Base-by-base conservation (phyloP, 192 early-diverging fungal genomes). In the Linnemannia exigua region DNA sequence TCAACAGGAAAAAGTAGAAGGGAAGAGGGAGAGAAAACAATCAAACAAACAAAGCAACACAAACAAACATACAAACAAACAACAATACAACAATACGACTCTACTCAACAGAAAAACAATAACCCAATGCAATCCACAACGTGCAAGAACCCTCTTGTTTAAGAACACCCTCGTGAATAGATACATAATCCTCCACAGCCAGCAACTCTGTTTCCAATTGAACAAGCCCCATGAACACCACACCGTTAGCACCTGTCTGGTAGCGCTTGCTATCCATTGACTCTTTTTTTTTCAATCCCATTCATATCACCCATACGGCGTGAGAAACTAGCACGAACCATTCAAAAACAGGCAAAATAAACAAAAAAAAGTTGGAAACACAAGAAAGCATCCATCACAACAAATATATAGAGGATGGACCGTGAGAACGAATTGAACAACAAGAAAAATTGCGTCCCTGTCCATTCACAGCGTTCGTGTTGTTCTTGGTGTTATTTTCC, bases 361-460 rank as follows among this genome's bases (percentile, higher is more conserved):
- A 71, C 19, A 33, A 33, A 67, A 33, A 67, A 71, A 46, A 28
- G 5, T 6, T 36, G 36, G 67, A 25, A 12, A 41, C 36, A 41
- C 33, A 69, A n/a, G 67, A 41, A 7, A 38, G n/a, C 67, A 69
- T 3, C 37, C 69, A 70, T 35, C 11, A 41, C 20, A 51, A 25
- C 25, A 36, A 58, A 72, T 44, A 71, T 37, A 31, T 46, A 41
- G 50, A 33, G 46, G 11, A 48, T 17, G 68, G 33, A 71, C 76
- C 50, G 76, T 77, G 76, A 77, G 76, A 77, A 77, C 67, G 76
- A 70, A 77, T 37, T 14, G 33, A 36, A 58, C 1, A 58, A 46
- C 17, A 22, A 46, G 19, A 31, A 46, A 46, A 41, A 41, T 6
- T 38, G 58, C 14, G 67, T 38, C 28, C 66, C 38, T 33, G 67